phyloP scores from a whole-genome alignment of 352 stramenopile species.

The Pythium inflatum region DNA sequence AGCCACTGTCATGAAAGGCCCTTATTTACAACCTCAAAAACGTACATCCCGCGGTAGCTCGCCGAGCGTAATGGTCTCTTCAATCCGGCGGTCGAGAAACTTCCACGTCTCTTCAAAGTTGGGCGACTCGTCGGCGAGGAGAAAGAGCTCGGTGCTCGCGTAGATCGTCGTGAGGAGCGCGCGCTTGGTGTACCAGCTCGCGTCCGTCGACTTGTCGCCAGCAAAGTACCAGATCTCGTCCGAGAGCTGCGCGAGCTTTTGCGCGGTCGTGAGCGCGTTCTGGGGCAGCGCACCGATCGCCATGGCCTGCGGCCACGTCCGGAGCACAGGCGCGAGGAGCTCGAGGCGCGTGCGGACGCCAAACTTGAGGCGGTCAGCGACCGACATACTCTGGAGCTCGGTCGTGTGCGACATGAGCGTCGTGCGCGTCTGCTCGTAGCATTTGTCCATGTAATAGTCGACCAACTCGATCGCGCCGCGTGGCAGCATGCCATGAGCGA shows the following conservation, averaged over 20 bases:
- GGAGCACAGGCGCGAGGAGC: slow-evolving; percentile 61
- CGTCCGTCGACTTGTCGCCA: slow-evolving; percentile 82
- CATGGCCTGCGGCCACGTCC: slow-evolving; percentile 81
- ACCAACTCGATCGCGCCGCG: slow-evolving; percentile 80
- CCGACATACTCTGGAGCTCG: slow-evolving; percentile 64
- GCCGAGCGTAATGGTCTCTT: slow-evolving; percentile 81
- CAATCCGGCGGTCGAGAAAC: slow-evolving; percentile 81
- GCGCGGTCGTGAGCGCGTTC: slow-evolving; percentile 72
- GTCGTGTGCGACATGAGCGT: slow-evolving; percentile 65
- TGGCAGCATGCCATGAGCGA: slow-evolving; percentile 83
- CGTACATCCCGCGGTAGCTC: slow-evolving; percentile 82
- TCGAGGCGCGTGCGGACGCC: slow-evolving; percentile 71
- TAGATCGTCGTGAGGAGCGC: slow-evolving; percentile 80
- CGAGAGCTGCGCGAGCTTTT: slow-evolving; percentile 67
- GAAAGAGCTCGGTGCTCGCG: slow-evolving; percentile 81
- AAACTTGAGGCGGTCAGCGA: slow-evolving; percentile 85
- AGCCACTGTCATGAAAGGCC: too few species aligned
- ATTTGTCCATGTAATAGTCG: slow-evolving; percentile 86
- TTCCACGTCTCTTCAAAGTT: slow-evolving; percentile 80
- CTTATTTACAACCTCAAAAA: too few species aligned
- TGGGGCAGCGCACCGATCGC: slow-evolving; percentile 72
- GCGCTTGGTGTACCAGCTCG: slow-evolving; percentile 88
- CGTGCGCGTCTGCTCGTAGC: slow-evolving; percentile 58
- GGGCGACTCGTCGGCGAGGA: slow-evolving; percentile 80
- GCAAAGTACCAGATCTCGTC: slow-evolving; percentile 91